These are phyloP conservation scores for Moesziomyces sp. DNA, from an alignment of 1,284 basidiomycete species.

Conservation along the genomic window DNA sequence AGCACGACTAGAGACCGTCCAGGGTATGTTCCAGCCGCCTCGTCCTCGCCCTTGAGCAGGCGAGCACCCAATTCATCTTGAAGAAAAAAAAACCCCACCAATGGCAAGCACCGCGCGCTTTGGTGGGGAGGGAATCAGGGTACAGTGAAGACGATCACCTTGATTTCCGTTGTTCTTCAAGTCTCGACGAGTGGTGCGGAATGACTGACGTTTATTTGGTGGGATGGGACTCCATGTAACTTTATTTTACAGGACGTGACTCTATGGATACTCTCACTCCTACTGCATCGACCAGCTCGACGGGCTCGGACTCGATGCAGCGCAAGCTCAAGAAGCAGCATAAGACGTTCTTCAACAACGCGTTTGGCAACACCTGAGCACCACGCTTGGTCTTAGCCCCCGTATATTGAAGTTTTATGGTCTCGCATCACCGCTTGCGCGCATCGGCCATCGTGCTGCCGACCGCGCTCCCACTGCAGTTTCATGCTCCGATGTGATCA, in stretches of 20 bases:
- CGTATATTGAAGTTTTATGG: too few species aligned
- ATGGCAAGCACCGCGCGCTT: neutral
- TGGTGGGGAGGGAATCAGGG: conserved; percentile 2
- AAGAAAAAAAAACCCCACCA: neutral
- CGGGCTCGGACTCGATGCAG: conserved; percentile 2
- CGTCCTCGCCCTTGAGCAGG: neutral
- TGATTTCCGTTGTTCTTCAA: too few species aligned
- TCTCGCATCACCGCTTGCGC: too few species aligned
- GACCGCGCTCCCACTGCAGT: too few species aligned
- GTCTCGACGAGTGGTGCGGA: too few species aligned
- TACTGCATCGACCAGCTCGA: conserved; percentile 1
- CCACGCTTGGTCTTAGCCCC: too few species aligned
- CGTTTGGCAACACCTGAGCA: conserved; percentile 24
- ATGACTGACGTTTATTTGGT: neutral
- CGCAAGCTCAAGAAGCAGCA: conserved; percentile 21
- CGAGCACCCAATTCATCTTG: conserved; percentile 1
- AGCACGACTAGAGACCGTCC: conserved; percentile 3
- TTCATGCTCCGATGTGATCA: too few species aligned
- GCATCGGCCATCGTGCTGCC: too few species aligned
- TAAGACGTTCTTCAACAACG: conserved; percentile 41
- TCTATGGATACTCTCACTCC: conserved; percentile 22
- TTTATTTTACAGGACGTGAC: neutral
- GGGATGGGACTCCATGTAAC: conserved; percentile 5
- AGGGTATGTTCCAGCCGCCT: conserved; percentile 33
- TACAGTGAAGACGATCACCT: conserved; percentile 4